Conservation (phyloP, 306 rosid species). For the Quercus mongolica region DNA sequence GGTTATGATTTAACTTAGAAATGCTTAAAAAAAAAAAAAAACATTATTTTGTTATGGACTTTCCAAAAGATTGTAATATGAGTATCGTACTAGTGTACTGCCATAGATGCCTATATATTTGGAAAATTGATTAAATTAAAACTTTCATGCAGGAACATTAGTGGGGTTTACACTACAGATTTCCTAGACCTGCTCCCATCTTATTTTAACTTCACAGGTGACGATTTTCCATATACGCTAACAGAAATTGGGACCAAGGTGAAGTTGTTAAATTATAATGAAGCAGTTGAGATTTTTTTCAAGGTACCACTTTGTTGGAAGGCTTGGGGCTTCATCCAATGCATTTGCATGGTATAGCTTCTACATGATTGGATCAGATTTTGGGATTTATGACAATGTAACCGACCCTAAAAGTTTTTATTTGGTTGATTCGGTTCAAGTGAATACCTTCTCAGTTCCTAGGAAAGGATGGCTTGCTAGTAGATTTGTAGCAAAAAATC, state of each 20-base stretch:
- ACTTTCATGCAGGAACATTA: constrained; percentile 20
- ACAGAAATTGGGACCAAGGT: constrained; percentile 29
- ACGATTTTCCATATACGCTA: background rate
- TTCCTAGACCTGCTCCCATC: constrained; percentile 29
- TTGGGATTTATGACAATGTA: constrained; percentile 6
- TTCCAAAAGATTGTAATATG: no score
- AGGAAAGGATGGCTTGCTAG: constrained; percentile 34
- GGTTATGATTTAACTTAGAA: no score
- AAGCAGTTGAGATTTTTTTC: constrained; percentile 37
- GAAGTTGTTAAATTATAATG: constrained; percentile 25
- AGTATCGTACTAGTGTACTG: background rate
- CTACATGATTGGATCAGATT: constrained; percentile 34
- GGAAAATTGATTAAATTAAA: background rate
- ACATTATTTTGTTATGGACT: no score
- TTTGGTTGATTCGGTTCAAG: constrained; percentile 30
- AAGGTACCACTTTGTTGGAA: constrained; percentile 31
- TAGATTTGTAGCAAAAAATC: constrained; percentile 32
- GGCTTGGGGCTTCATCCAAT: constrained; percentile 39
- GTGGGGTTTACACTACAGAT: constrained; percentile 22
- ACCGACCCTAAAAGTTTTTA: constrained; percentile 16
- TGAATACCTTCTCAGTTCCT: constrained; percentile 25
- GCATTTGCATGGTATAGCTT: constrained; percentile 45
- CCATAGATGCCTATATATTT: background rate
- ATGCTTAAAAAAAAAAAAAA: no score
- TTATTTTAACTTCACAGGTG: constrained; percentile 37